phyloP scores from a whole-genome alignment of 768 basidiomycete genomes.

The Trametes coccinea region DNA sequence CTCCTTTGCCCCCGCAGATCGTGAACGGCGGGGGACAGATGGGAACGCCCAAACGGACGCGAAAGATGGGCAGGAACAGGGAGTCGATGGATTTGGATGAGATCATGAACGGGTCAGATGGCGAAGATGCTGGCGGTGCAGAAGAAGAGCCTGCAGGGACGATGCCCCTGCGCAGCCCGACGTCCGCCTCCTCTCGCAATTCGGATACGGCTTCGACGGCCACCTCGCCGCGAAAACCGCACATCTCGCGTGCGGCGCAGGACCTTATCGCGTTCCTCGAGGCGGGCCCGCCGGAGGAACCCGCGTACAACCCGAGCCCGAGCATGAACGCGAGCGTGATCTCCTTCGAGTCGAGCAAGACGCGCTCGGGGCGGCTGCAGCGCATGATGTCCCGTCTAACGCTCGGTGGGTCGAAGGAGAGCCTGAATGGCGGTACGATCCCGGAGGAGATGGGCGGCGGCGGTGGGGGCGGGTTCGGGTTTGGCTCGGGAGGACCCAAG shows the following conservation, averaged over 20 bases:
- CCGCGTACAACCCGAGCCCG: constrained; percentile 23
- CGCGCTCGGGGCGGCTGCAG: constrained; percentile 59
- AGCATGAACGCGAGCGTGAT: constrained; percentile 44
- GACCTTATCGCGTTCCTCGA: constrained; percentile 60
- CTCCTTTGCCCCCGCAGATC: neutral
- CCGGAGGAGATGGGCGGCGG: constrained; percentile 23
- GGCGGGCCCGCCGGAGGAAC: constrained; percentile 53
- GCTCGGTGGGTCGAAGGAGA: constrained; percentile 37
- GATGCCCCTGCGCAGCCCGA: constrained; percentile 6
- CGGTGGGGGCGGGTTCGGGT: neutral
- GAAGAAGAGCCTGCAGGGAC: neutral
- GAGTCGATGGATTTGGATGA: constrained; percentile 79
- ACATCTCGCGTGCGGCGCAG: constrained; percentile 46
- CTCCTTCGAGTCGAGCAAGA: constrained; percentile 39
- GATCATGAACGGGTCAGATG: constrained; percentile 68
- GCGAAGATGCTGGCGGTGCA: constrained; percentile 41
- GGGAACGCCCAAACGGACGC: constrained; percentile 48
- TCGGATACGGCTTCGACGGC: constrained; percentile 9
- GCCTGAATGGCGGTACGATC: constrained; percentile 32
- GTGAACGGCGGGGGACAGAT: too few relatives aligned
- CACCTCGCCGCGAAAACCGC: constrained; percentile 18
- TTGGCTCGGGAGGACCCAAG: constrained; percentile 15
- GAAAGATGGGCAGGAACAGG: constrained; percentile 53
- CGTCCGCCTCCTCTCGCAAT: constrained; percentile 4
- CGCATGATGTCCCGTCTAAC: constrained; percentile 83